Base-by-base conservation (phyloP, 2,329 filamentous ascomycete species). In the Chaetomiaceae sp. region DNA sequence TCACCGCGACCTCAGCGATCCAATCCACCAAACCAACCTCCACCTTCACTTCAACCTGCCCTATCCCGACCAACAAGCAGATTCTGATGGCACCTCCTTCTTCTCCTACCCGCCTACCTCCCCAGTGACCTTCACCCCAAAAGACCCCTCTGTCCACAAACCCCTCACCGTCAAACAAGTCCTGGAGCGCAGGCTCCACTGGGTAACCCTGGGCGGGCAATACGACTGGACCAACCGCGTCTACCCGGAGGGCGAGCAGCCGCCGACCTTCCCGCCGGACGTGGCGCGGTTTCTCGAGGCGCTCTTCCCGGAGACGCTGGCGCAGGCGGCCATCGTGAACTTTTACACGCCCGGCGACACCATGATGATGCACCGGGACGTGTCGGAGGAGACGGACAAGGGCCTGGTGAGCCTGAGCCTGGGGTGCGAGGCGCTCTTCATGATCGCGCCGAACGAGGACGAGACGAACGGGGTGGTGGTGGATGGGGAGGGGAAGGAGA, bases 251-350 rank as follows among this genome's bases (percentile, higher is more conserved):
- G 27, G 21, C 3, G 44, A 78, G n/a, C 55, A 67, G 3, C 85
- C 87, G 1, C 89, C 89, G 0, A 64, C 72, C 0, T 96, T 96
- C 62, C 91, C 92, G 0, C 36, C 67, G 1, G 90, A 96, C 64
- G 78, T 95, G 44, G 82, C 82, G 4, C 68, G 66, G 1, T 79
- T 96, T 7, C 72, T 96, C 1, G 76, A 82, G 51, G 71, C 71
- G 0, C 69, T 94, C 0, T 97, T 96, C 61, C 87, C 90, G 0
- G 76, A 82, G 10, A 94, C 91, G 13, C 75, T 79, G 48, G 83
- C 92, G 0, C 85, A 97, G 71, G 91, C 94, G 1, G 92, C 94
- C 33, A 97, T 97, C 58, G 82, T 96, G 61, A 97, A 97, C 67
- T 78, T 97, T 46, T 97, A 97, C 71, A 87, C 84, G 0, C 89